phyloP scores from a whole-genome alignment of 768 basidiomycete genomes.

The Pilatotrama ljubarskyi region DNA sequence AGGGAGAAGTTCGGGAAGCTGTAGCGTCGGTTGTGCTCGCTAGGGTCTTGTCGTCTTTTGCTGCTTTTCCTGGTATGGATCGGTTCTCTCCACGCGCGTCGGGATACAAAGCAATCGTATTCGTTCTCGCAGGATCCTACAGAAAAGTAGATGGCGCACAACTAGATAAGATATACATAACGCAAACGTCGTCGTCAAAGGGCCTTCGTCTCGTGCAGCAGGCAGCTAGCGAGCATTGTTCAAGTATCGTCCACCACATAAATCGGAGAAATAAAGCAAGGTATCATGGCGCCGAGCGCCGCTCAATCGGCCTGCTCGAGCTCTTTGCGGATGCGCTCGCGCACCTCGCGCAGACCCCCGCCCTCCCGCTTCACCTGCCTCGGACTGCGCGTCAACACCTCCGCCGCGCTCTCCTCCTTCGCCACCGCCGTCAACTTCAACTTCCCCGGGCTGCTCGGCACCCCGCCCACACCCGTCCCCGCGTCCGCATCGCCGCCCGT shows the following conservation, averaged over 20 bases:
- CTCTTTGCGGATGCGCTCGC: conserved; percentile 80
- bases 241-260: not conserved
- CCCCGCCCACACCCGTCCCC: not conserved
- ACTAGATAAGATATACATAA: conserved; percentile 19
- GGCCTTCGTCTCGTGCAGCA: not conserved
- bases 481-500: conserved; percentile 18
- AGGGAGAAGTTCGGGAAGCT: conserved; percentile 34
- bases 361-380: conserved; percentile 67
- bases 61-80: not conserved
- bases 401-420: conserved; percentile 60
- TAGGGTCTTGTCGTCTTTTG: not conserved
- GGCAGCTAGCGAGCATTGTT: conserved; percentile 8
- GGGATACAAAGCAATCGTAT: not conserved
- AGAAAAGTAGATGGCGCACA: conserved; percentile 7
- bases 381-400: conserved; percentile 69
- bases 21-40: not conserved
- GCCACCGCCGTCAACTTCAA: conserved; percentile 38
- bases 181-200: conserved; percentile 1
- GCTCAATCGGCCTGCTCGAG: conserved; percentile 62
- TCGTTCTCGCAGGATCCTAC: conserved; percentile 2
- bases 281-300: not conserved
- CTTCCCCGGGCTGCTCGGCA: conserved; percentile 34
- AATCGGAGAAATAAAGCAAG: conserved; percentile 9
- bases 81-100: not conserved
- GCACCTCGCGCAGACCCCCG: conserved; percentile 74